Percentiles rank a stretch among this genome's conserved stretches.
phyloP scores from a whole-genome alignment of 805 yeast genomes.

The Ogataea siamensis region DNA sequence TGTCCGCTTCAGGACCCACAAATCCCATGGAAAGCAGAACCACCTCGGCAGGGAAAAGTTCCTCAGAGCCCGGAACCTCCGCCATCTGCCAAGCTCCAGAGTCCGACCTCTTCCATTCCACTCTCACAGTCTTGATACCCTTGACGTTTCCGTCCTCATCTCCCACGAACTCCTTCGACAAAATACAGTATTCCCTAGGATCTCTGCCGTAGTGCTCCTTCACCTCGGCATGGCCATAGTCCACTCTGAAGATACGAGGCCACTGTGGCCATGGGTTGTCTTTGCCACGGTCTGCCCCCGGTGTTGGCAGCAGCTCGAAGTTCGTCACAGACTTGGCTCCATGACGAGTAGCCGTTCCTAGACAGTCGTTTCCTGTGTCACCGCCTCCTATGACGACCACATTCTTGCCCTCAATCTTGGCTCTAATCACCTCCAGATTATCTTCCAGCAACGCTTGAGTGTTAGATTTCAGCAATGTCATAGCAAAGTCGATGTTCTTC shows the following conservation, averaged over 20 bases:
- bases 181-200: constrained; percentile 94
- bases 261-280: constrained; percentile 99
- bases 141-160: constrained; percentile 93
- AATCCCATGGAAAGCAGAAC: constrained; percentile 96
- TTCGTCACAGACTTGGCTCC: constrained; percentile 93
- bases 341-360: constrained; percentile 96
- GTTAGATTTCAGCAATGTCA: constrained; percentile 85
- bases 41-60: constrained; percentile 90
- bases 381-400: constrained; percentile 99
- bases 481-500: constrained; percentile 89
- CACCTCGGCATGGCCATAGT: constrained; percentile 96
- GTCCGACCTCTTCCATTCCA: constrained; percentile 96
- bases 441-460: constrained; percentile 86
- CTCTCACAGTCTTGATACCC: constrained; percentile 94
- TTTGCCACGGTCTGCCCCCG: constrained; percentile 79
- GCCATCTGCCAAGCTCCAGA: constrained; percentile 99
- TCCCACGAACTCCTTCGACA: constrained; percentile 93
- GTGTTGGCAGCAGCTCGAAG: constrained; percentile 92
- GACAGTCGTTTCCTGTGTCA: constrained; percentile 98
- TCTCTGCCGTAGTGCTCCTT: constrained; percentile 93
- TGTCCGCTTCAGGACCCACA: constrained; percentile 89
- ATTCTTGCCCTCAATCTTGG: constrained; percentile 74
- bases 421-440: constrained; percentile 72
- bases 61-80: constrained; percentile 93
- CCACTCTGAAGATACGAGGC: constrained; percentile 97